Evolutionary conservation across 371 early-diverging fungal species (phyloP), one percentile per base, ranked within the genome.

Genomic region (Entomophthora muscae): DNA sequence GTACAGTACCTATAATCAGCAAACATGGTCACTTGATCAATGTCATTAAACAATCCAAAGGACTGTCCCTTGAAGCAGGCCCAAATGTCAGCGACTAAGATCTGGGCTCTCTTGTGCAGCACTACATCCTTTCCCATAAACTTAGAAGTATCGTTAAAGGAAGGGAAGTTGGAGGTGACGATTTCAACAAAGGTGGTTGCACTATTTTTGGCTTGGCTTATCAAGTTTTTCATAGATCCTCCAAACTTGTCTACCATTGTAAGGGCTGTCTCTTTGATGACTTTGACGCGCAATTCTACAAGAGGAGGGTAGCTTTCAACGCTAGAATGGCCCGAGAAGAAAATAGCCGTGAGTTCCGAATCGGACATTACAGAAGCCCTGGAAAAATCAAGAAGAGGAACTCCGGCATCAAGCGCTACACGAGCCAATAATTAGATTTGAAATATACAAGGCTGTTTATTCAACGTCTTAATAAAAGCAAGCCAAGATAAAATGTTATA

Each of bases 1-100:
- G n/a, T n/a, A n/a, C n/a, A n/a, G n/a, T 71, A 73, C 78, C 90
- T 76, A 66, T 93, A 93, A 73, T 93, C 93, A 2, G 93, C 93
- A 83, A 93, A 91, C 91, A 93, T 93, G 22, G 93, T 93, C 57
- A 93, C 79, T 2, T 73, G 63, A 67, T 86, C 87, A 69, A 93
- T 91, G 68, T 91, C 89, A 26, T 73, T 56, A 69, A 91, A 90
- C 3, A 67, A 53, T 0, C 91, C 90, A 59, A 68, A 69, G 0
- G 70, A 68, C 65, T 72, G 33, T 30, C 88, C 86, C 69, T 89
- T 85, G 65, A 91, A 92, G 64, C 91, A 90, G 13, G 88, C 89
- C 90, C 83, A 93, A 30, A 89, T 68, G 66, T 93, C 93, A 55
- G 90, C 93, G n/a, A 88, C 82, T 52, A 93, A 76, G 59, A 93